phyloP scores from a whole-genome alignment of 1,284 basidiomycete species.

The Moniliophthora roreri region DNA sequence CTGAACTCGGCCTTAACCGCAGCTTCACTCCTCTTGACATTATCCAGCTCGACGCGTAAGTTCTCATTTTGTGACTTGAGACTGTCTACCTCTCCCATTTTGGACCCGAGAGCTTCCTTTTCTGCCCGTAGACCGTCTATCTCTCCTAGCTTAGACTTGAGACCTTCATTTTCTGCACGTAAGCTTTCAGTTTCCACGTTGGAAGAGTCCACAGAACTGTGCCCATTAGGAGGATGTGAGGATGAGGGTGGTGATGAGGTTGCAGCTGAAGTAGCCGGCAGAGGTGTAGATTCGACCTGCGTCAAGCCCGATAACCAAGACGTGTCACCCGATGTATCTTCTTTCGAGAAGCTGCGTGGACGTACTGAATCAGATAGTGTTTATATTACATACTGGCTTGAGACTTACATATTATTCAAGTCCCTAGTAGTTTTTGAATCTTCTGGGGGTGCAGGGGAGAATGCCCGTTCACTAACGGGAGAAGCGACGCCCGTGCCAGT shows the following conservation, averaged over 20 bases:
- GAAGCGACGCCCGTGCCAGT: slow-evolving; percentile 23
- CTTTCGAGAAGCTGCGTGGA: neutral
- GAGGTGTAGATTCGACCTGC: neutral
- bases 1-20: slow-evolving; percentile 4
- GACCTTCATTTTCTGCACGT: neutral
- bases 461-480: slow-evolving; percentile 43
- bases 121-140: neutral
- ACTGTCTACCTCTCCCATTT: neutral
- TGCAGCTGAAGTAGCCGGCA: neutral
- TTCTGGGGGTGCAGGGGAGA: slow-evolving; percentile 47
- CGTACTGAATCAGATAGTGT: neutral
- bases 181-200: neutral
- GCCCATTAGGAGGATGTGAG: neutral
- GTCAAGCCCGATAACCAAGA: slow-evolving; percentile 5
- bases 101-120: neutral
- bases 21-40: slow-evolving; percentile 1
- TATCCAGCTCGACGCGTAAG: neutral
- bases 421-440: slow-evolving; percentile 41
- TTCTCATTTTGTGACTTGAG: neutral
- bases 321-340: slow-evolving; percentile 7
- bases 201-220: neutral
- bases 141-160: neutral
- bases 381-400: neutral
- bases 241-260: neutral
- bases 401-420: slow-evolving; percentile 53